phyloP scores from a whole-genome alignment of 2,329 filamentous ascomycete genomes.

The Xylaria sp. region DNA sequence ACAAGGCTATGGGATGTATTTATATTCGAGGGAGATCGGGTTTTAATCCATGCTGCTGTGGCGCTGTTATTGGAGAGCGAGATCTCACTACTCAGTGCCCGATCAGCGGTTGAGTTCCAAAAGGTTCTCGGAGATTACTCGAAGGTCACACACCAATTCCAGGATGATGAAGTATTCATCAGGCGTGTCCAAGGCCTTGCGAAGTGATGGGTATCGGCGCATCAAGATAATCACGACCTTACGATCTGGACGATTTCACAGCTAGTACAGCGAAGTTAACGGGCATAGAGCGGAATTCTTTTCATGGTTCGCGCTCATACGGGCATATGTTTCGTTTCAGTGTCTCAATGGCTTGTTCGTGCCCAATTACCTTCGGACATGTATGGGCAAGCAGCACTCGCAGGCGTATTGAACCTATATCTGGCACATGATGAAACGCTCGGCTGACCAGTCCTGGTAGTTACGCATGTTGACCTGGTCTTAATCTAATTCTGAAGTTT shows the following conservation, averaged over 20 bases:
- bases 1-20: slow-evolving; percentile 83
- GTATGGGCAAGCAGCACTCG: background rate
- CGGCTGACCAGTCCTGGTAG: background rate
- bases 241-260: slow-evolving; percentile 18
- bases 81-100: slow-evolving; percentile 61
- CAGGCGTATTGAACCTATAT: slow-evolving; percentile 4
- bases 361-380: background rate
- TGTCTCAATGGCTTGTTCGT: background rate
- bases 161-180: slow-evolving; percentile 47
- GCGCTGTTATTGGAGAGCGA: slow-evolving; percentile 69
- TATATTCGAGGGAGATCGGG: slow-evolving; percentile 80
- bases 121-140: slow-evolving; percentile 51
- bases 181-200: slow-evolving; percentile 41
- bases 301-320: background rate
- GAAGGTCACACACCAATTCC: slow-evolving; percentile 37
- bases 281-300: slow-evolving; percentile 13
- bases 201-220: slow-evolving; percentile 31
- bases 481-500: slow-evolving; percentile 5
- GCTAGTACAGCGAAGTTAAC: background rate
- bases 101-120: slow-evolving; percentile 56
- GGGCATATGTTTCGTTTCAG: background rate
- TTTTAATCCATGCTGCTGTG: slow-evolving; percentile 76
- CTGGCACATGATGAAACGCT: background rate
- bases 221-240: slow-evolving; percentile 24
- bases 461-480: background rate